phyloP scores from a whole-genome alignment of 2,329 filamentous ascomycete species.

The Chrysoporthe puriensis region DNA sequence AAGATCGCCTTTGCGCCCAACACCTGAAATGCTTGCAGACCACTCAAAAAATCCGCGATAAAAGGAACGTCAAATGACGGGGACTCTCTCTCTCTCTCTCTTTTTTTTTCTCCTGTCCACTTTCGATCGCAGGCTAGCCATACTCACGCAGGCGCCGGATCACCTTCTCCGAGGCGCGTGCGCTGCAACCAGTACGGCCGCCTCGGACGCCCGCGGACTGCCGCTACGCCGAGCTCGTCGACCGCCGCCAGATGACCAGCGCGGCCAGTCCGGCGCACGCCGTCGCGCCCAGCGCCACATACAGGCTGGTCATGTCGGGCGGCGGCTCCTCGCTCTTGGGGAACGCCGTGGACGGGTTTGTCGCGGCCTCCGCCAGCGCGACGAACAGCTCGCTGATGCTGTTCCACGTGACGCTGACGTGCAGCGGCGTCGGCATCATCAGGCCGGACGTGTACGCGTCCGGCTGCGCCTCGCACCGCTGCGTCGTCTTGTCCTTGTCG shows the following conservation, averaged over 20 bases:
- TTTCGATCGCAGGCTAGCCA: too few species aligned
- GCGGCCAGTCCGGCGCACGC: conserved; percentile 66
- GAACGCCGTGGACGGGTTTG: conserved; percentile 85
- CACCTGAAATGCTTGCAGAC: background rate
- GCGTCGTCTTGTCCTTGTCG: conserved; percentile 95
- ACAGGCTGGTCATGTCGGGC: conserved; percentile 81
- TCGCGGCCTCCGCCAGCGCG: conserved; percentile 85
- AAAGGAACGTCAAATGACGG: too few species aligned
- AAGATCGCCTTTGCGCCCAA: background rate
- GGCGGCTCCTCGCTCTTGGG: conserved; percentile 87
- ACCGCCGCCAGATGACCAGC: conserved; percentile 66
- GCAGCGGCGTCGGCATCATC: conserved; percentile 88
- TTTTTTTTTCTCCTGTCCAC: too few species aligned
- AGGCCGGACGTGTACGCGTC: conserved; percentile 86
- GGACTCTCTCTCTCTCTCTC: too few species aligned
- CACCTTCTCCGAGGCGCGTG: too few species aligned
- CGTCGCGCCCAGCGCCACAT: conserved; percentile 79
- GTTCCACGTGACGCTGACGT: conserved; percentile 93
- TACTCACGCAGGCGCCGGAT: too few species aligned
- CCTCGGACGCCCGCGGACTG: too few species aligned
- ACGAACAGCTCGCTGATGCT: conserved; percentile 95
- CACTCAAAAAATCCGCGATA: background rate
- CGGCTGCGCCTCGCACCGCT: conserved; percentile 86
- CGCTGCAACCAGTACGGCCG: too few species aligned
- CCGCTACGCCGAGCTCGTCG: conserved; percentile 48